Evolutionary conservation across 257 asterid species (phyloP).

Genomic region (Verbascum thapsus): DNA sequence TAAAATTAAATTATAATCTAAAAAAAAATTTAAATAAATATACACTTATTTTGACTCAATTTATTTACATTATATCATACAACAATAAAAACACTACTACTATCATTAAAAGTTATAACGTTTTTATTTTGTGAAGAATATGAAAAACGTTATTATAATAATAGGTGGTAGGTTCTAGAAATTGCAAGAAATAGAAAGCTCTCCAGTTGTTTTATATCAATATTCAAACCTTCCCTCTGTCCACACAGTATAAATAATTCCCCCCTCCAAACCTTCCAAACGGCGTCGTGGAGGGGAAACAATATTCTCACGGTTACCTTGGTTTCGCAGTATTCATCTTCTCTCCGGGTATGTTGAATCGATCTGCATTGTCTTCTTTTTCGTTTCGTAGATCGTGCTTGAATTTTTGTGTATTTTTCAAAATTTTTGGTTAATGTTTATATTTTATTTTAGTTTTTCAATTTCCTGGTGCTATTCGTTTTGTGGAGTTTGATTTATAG

Average conservation of each 20-base stretch:
- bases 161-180: conserved; percentile 39
- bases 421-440: neutral
- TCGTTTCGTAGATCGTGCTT: neutral
- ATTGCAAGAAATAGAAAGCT: neutral
- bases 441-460: neutral
- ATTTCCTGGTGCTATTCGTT: neutral
- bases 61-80: too few species aligned
- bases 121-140: too few species aligned
- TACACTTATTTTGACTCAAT: too few species aligned
- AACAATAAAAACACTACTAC: too few species aligned
- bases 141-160: too few species aligned
- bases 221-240: neutral
- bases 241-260: conserved; percentile 9
- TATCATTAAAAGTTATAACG: too few species aligned
- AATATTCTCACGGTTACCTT: neutral
- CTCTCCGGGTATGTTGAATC: conserved; percentile 31
- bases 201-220: neutral
- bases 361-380: neutral
- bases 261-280: neutral
- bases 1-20: too few species aligned
- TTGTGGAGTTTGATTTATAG: neutral
- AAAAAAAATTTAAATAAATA: too few species aligned
- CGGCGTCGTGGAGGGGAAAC: neutral
- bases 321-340: conserved; percentile 9
- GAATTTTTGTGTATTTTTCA: neutral